A percentile compares a stretch with the other conserved stretches of the same genome.
Conservation (phyloP, 225 moss, liverwort and hornwort species). For the Polytrichum formosum region DNA sequence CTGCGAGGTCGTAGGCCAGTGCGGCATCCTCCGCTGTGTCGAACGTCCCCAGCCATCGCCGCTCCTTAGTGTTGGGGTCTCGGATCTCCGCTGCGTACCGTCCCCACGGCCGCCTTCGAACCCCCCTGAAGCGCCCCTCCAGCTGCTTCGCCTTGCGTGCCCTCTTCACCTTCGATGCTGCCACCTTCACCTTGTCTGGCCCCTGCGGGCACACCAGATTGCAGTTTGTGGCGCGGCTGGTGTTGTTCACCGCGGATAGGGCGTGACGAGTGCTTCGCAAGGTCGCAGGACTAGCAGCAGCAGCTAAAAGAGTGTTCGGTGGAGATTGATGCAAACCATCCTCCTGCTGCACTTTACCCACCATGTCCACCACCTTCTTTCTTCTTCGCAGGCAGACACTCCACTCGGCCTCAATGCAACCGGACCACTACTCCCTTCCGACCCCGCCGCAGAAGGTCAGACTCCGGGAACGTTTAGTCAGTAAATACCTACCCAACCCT, state of each 20-base stretch:
- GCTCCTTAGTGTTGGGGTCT: conserved; percentile 51
- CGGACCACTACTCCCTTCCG: too few species aligned
- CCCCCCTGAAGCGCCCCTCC: conserved; percentile 44
- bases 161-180: conserved; percentile 36
- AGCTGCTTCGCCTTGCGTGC: conserved; percentile 16
- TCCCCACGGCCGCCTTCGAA: conserved; percentile 44
- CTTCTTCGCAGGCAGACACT: too few species aligned
- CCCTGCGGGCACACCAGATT: background rate
- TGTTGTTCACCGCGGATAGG: background rate
- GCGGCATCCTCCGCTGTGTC: conserved; percentile 27
- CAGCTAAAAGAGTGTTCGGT: too few species aligned
- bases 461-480: too few species aligned
- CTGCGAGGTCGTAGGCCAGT: conserved; percentile 8
- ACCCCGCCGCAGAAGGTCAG: too few species aligned
- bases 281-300: too few species aligned
- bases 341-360: conserved; percentile 5
- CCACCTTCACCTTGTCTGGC: conserved; percentile 2
- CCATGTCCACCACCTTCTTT: background rate
- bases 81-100: conserved; percentile 51
- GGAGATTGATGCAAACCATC: background rate
- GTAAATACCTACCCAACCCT: too few species aligned
- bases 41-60: conserved; percentile 50
- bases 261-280: conserved; percentile 8
- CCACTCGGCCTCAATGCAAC: too few species aligned
- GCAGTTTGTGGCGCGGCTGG: conserved; percentile 1